Evolutionary conservation across 2,329 filamentous ascomycete species (phyloP).

Genomic region (Fusarium globosum): DNA sequence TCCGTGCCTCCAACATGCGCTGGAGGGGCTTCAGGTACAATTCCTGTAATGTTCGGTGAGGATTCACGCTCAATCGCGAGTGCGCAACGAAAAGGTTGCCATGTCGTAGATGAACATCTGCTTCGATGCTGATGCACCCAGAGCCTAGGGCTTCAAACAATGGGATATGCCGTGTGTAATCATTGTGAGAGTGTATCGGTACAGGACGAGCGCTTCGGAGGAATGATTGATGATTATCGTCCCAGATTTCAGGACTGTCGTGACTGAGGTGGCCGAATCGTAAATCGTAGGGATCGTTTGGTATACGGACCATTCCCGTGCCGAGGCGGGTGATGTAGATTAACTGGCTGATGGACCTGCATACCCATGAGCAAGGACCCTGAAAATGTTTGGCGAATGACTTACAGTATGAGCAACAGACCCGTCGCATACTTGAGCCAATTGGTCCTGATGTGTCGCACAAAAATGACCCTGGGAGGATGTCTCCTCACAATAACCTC

Average conservation of each 20-base stretch:
- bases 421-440: slow-evolving; percentile 2
- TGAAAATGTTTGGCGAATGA: background rate
- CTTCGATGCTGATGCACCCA: slow-evolving; percentile 18
- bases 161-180: slow-evolving; percentile 17
- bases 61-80: background rate
- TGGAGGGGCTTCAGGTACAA: slow-evolving; percentile 13
- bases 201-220: slow-evolving; percentile 8
- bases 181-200: slow-evolving; percentile 19
- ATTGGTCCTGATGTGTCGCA: background rate
- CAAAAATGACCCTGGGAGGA: background rate
- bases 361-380: background rate
- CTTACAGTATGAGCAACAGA: slow-evolving; percentile 1
- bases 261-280: slow-evolving; percentile 8
- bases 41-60: background rate
- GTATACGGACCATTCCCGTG: background rate
- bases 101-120: background rate
- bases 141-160: slow-evolving; percentile 23
- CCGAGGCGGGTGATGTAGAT: background rate
- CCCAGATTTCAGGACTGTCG: slow-evolving; percentile 20
- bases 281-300: slow-evolving; percentile 25
- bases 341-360: slow-evolving; percentile 5
- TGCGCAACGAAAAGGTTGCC: slow-evolving; percentile 3
- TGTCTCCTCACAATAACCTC: background rate
- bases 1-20: slow-evolving; percentile 13
- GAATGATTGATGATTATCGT: slow-evolving; percentile 15